These are phyloP conservation scores for Anisodus tanguticus DNA, from an alignment of 257 asterid species.

Conservation along the genomic window DNA sequence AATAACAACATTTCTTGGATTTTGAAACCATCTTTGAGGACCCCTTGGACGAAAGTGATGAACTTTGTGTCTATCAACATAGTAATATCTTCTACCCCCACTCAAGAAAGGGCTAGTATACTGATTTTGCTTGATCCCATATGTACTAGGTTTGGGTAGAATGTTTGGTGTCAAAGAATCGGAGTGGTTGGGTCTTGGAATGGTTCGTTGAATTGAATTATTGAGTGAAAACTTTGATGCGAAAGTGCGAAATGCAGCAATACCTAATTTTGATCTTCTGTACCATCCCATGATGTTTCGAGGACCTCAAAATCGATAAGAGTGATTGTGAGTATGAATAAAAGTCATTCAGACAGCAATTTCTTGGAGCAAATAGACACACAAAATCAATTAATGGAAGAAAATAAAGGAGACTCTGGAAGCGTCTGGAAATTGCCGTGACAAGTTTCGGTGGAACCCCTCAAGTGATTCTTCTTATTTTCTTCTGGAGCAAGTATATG, in stretches of 20 bases:
- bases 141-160: conserved; percentile 19
- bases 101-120: conserved; percentile 47
- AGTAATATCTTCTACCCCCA: conserved; percentile 76
- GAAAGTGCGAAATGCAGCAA: conserved; percentile 46
- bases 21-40: conserved; percentile 61
- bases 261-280: conserved; percentile 51
- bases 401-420: background rate
- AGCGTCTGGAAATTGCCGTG: conserved; percentile 26
- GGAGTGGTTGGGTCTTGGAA: conserved; percentile 3
- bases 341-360: conserved; percentile 21
- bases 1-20: conserved; percentile 53
- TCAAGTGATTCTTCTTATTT: background rate
- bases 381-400: too few relatives aligned
- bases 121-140: conserved; percentile 38
- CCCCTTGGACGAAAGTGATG: conserved; percentile 81
- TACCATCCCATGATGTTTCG: conserved; percentile 66
- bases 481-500: too few relatives aligned
- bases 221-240: conserved; percentile 45
- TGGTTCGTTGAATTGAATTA: conserved; percentile 36
- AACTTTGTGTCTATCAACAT: conserved; percentile 58
- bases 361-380: background rate
- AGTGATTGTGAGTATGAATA: background rate
- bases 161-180: background rate
- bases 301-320: conserved; percentile 22
- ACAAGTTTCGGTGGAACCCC: background rate